Base-by-base conservation (phyloP, 2,329 filamentous ascomycete genomes). In the Parastagonospora avenae region DNA sequence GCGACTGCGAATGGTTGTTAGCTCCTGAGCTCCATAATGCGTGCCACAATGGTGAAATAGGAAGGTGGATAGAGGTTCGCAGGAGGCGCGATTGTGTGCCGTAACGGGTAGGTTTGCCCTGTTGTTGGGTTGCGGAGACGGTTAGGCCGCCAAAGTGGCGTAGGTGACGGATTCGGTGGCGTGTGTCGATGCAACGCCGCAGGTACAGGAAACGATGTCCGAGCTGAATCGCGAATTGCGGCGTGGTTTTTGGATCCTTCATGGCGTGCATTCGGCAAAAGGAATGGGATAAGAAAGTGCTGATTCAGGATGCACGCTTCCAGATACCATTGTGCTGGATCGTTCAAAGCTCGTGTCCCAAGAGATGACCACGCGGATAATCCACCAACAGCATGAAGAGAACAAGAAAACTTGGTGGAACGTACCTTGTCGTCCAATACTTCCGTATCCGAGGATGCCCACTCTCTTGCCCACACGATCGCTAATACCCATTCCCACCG, bases 381-480 rank as follows among this genome's bases (percentile, higher is more conserved):
- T 24, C 19, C 19, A 24, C 19, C 19, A 24, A 24, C 19, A 24
- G 19, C 19, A 24, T 24, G 19, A 24, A 24, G 19, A 24, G 19
- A 24, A 24, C 5, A 24, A 24, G 19, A 24, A 24, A 24, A 24
- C 29, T 33, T 42, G 15, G 14, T 33, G 10, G 36, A 35, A 68
- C 74, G 50, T 66, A 81, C 80, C 81, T 68, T 86, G 84, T 52
- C 84, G 73, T 11, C 84, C 84, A 55, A 87, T 86, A 62, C 80
- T 83, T 5, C 84, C 84, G 59, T 87, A 87, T 0, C 84, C 84
- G 9, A 86, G 63, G 11, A 88, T 81, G 0, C 84, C 85, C 1
- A 88, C 74, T 24, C 80, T 74, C 61, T 82, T 80, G 0, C 82
- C 83, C 0, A 85, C 84, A 46, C 79, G 76, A 63, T 88, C 85